Percentiles rank a stretch among this genome's conserved stretches.
Evolutionary conservation across 352 stramenopile species (phyloP).

Genomic region (Aphanomyces euteiches): DNA sequence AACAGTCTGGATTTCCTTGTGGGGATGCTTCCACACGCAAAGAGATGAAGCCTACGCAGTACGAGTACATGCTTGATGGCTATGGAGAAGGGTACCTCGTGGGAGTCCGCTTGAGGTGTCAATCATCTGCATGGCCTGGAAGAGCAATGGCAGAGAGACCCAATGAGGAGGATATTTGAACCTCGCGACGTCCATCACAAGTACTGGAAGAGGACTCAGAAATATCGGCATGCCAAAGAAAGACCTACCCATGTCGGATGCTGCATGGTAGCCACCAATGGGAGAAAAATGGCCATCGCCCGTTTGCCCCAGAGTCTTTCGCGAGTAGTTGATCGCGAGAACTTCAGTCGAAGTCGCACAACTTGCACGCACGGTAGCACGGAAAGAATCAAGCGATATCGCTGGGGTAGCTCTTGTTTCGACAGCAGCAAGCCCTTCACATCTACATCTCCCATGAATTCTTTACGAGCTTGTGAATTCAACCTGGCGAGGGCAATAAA

Average conservation of each 20-base stretch:
- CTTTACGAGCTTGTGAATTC: too few species aligned
- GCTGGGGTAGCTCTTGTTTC: slow-evolving; percentile 41
- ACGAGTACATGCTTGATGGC: too few species aligned
- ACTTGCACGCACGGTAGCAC: slow-evolving; percentile 64
- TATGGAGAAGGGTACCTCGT: slow-evolving; percentile 10
- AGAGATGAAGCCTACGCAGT: too few species aligned
- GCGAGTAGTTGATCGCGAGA: slow-evolving; percentile 90
- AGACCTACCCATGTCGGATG: slow-evolving; percentile 65
- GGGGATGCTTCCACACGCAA: too few species aligned
- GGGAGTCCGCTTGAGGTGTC: slow-evolving; percentile 49
- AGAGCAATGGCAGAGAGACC: slow-evolving; percentile 55
- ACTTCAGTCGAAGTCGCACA: slow-evolving; percentile 75
- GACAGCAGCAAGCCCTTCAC: slow-evolving; percentile 57
- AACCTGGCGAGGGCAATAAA: slow-evolving; percentile 60
- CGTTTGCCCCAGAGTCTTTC: slow-evolving; percentile 90
- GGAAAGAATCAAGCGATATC: slow-evolving; percentile 55
- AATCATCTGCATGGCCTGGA: slow-evolving; percentile 50
- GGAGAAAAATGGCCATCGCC: slow-evolving; percentile 96
- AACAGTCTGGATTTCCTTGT: too few species aligned
- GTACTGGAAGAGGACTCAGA: slow-evolving; percentile 46
- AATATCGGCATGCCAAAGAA: slow-evolving; percentile 4
- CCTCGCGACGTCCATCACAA: slow-evolving; percentile 94
- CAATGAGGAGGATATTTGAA: slow-evolving; percentile 95
- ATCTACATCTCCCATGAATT: slow-evolving; percentile 21
- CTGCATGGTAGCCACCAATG: slow-evolving; percentile 91